A percentile compares a stretch with the other conserved stretches of the same genome.
phyloP scores from a whole-genome alignment of 129 eudicot species.

The Artemisia argyi region DNA sequence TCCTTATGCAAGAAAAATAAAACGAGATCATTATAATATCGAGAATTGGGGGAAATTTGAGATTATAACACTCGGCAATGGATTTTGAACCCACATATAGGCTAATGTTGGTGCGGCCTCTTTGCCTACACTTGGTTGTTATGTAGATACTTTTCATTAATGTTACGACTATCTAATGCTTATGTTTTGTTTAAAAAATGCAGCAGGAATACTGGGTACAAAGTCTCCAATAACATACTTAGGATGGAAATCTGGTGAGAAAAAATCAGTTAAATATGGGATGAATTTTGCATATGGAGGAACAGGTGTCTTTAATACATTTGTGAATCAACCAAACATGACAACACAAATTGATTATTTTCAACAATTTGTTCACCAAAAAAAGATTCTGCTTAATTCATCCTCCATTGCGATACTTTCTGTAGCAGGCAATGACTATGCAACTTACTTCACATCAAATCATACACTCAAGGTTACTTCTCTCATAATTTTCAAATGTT shows the following conservation, averaged over 20 bases:
- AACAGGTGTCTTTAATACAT: conserved; percentile 75
- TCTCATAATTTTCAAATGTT: neutral
- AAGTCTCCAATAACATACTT: conserved; percentile 54
- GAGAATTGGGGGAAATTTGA: too few relatives aligned
- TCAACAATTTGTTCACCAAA: conserved; percentile 46
- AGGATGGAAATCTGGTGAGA: conserved; percentile 39
- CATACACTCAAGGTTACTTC: conserved; percentile 48
- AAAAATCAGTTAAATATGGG: conserved; percentile 37
- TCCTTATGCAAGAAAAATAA: neutral
- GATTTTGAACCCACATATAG: too few relatives aligned
- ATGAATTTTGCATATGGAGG: conserved; percentile 91
- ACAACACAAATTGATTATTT: conserved; percentile 66
- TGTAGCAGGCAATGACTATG: conserved; percentile 77
- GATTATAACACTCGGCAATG: too few relatives aligned
- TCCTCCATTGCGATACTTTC: conserved; percentile 60
- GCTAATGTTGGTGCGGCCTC: too few relatives aligned
- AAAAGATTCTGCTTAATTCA: conserved; percentile 29
- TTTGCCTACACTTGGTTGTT: too few relatives aligned
- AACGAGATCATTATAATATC: too few relatives aligned
- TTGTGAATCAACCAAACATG: conserved; percentile 69
- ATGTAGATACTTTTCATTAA: too few relatives aligned
- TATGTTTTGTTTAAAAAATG: conserved; percentile 9
- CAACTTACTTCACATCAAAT: conserved; percentile 47
- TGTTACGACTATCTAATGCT: too few relatives aligned
- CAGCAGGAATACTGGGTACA: conserved; percentile 56